Conservation (phyloP, 1,139 yeast genomes). For the Saccharomycopsis crataegensis region DNA sequence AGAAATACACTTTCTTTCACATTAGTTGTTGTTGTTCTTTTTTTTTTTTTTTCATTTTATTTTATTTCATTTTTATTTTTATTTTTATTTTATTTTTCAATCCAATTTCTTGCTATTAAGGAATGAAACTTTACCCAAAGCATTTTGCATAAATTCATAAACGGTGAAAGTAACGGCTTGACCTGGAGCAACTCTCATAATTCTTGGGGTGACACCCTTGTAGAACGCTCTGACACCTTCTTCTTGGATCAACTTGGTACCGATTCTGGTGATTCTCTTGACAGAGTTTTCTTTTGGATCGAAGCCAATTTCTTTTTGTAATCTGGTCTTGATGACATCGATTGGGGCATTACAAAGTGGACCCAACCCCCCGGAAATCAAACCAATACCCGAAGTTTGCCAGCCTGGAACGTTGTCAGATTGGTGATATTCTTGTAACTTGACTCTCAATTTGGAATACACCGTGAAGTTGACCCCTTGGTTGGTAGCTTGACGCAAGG, state of each 20-base stretch:
- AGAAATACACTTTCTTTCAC: too few species aligned
- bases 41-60: too few species aligned
- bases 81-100: not conserved
- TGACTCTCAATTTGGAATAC: slow-evolving; percentile 75
- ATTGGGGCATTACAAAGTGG: slow-evolving; percentile 97
- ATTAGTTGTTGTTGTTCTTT: too few species aligned
- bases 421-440: slow-evolving; percentile 59
- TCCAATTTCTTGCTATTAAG: slow-evolving; percentile 11
- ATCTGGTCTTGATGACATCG: slow-evolving; percentile 94
- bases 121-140: slow-evolving; percentile 46
- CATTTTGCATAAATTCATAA: slow-evolving; percentile 77
- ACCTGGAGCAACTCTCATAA: slow-evolving; percentile 99
- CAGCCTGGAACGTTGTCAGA: slow-evolving; percentile 72
- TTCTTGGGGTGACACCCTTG: slow-evolving; percentile 97
- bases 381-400: slow-evolving; percentile 90
- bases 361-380: slow-evolving; percentile 93
- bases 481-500: slow-evolving; percentile 96
- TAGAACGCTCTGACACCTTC: slow-evolving; percentile 85
- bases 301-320: slow-evolving; percentile 78
- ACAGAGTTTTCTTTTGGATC: slow-evolving; percentile 64
- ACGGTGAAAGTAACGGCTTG: slow-evolving; percentile 98
- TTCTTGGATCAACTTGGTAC: slow-evolving; percentile 73
- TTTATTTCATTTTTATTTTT: too few species aligned
- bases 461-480: slow-evolving; percentile 98
- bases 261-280: slow-evolving; percentile 73